Conservation (phyloP, 2,329 filamentous ascomycete species). For the Fusarium euwallaceae region DNA sequence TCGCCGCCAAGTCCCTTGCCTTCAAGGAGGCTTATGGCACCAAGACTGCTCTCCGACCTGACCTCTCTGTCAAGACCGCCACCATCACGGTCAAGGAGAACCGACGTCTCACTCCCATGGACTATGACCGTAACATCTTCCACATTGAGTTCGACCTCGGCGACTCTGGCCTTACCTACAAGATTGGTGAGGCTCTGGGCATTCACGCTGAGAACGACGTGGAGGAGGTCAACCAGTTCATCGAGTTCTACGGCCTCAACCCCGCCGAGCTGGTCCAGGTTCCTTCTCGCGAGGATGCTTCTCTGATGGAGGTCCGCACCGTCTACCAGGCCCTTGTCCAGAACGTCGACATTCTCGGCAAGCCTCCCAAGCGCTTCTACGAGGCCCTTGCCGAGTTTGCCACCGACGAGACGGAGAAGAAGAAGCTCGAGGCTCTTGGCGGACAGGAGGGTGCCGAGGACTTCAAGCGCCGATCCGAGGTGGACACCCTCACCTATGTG, state of each 20-base stretch:
- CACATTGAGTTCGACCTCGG: constrained; percentile 99
- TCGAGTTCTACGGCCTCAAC: constrained; percentile 88
- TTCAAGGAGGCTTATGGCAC: constrained; percentile 97
- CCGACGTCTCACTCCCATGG: constrained; percentile 86
- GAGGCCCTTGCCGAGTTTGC: constrained; percentile 91
- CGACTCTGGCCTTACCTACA: constrained; percentile 90
- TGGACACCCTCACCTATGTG: constrained; percentile 91
- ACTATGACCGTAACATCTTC: constrained; percentile 99
- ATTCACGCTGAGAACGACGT: constrained; percentile 96
- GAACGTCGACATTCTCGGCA: constrained; percentile 96
- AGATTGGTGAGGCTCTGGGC: constrained; percentile 96
- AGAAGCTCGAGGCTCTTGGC: constrained; percentile 80
- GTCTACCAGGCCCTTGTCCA: constrained; percentile 92
- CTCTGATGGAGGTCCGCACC: constrained; percentile 86
- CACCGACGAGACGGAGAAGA: constrained; percentile 84
- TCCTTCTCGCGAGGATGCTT: constrained; percentile 82
- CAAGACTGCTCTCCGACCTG: constrained; percentile 80
- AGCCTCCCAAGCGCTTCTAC: constrained; percentile 98
- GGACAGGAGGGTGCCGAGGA: constrained; percentile 85
- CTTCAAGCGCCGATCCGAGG: constrained; percentile 92
- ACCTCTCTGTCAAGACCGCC: constrained; percentile 86
- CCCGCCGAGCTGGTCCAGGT: constrained; percentile 90
- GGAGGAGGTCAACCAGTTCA: constrained; percentile 83
- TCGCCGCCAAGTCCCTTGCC: constrained; percentile 85
- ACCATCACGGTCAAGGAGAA: constrained; percentile 95